These are phyloP conservation scores for Crithidia thermophila DNA, from an alignment of 208 protist species.

Conservation along the genomic window DNA sequence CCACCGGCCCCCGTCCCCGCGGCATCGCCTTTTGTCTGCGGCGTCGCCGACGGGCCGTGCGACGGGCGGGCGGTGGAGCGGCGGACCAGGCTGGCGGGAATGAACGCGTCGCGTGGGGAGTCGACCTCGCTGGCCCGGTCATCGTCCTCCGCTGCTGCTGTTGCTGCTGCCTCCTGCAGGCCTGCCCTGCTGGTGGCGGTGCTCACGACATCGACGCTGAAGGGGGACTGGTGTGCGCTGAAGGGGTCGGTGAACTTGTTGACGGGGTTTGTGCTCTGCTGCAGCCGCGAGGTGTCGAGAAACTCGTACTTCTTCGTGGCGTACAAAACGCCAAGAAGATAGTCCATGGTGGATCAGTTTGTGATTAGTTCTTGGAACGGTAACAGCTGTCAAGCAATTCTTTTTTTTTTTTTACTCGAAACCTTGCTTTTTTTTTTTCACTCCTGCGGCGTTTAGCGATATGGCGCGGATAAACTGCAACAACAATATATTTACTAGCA, in stretches of 20 bases:
- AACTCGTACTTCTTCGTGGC: constrained; percentile 45
- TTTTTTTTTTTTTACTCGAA: too few relatives aligned
- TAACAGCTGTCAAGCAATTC: too few relatives aligned
- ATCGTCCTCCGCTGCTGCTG: constrained; percentile 4
- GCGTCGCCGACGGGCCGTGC: not conserved
- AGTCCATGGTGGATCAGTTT: constrained; percentile 36
- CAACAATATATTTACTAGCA: not conserved
- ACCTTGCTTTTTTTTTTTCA: too few relatives aligned
- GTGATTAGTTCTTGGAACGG: not conserved
- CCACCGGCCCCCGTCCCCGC: not conserved
- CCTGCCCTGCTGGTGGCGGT: too few relatives aligned
- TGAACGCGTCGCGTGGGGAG: not conserved
- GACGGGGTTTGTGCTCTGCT: constrained; percentile 7
- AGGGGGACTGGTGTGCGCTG: not conserved
- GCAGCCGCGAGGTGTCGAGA: constrained; percentile 20
- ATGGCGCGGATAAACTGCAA: too few relatives aligned
- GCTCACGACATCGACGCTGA: too few relatives aligned
- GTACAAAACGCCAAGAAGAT: constrained; percentile 41
- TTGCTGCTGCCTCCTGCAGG: not conserved
- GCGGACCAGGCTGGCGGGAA: not conserved
- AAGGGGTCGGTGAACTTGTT: not conserved
- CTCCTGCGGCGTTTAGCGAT: too few relatives aligned
- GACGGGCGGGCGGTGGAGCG: constrained; percentile 11
- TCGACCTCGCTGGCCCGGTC: not conserved
- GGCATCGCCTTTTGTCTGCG: not conserved